Evolutionary conservation across 108 stramenopile species (phyloP), one percentile per base, ranked within the genome.

Genomic region (Cyclostephanos tholiformis): DNA sequence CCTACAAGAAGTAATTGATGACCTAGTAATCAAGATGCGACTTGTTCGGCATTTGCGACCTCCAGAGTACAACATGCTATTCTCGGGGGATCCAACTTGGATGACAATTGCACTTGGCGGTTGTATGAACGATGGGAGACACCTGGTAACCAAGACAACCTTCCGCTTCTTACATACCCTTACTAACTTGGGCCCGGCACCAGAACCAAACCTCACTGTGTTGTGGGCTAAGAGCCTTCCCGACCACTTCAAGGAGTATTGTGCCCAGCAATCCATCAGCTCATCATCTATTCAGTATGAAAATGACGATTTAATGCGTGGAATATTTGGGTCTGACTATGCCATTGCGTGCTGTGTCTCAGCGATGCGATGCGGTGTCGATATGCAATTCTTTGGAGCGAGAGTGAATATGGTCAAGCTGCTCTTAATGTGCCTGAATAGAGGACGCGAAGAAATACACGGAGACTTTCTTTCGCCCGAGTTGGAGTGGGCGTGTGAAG

Each of bases 361-460:
- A 8, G 88, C 85, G 12, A 89, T 89, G 88, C 67, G 86, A 41
- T 52, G 71, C 32, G 88, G 88, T 0, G 77, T 75, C 4, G 86
- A 89, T 53, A 89, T 86, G 85, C 88, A 89, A 63, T 89, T 87
- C 55, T 89, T 89, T 76, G 88, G 88, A 17, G 86, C 88, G 11
- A 57, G 88, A 12, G 76, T 83, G 0, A 89, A 89, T 62, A 71
- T 89, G 57, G 86, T 81, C 13, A 89, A 89, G 48, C 79, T 89
- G 13, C 71, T 89, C 2, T 67, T 89, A 17, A 87, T 87, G 86
- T 79, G 74, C 63, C 49, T 89, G 52, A 89, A 89, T 75, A 83
- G 76, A 43, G 88, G 88, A 22, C 60, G 74, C 51, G 88, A 89
- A 64, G 88, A 89, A 66, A 83, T 86, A 25, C 69, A 77, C 25